A percentile compares a stretch with the other conserved stretches of the same genome.
phyloP scores from a whole-genome alignment of 2,329 filamentous ascomycete genomes.

The Fusarium pininemorale region DNA sequence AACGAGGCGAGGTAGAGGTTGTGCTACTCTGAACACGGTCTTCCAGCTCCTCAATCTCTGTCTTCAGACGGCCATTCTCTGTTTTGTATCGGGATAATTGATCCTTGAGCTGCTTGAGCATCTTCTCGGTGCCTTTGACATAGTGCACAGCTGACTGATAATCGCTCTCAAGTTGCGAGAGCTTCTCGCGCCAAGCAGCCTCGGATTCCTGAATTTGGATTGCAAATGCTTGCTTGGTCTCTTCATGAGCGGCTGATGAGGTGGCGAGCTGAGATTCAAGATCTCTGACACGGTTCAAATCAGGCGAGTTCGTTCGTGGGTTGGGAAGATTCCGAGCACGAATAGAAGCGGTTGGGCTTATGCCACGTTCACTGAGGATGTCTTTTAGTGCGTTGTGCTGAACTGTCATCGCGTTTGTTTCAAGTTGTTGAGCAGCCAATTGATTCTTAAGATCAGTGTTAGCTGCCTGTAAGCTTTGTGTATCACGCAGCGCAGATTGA shows the following conservation, averaged over 20 bases:
- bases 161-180: conserved; percentile 93
- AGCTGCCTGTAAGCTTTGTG: conserved; percentile 80
- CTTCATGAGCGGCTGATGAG: conserved; percentile 82
- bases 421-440: conserved; percentile 85
- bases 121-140: conserved; percentile 98
- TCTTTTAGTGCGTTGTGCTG: conserved; percentile 95
- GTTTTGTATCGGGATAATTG: conserved; percentile 93
- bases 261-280: conserved; percentile 87
- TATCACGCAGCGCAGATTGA: conserved; percentile 83
- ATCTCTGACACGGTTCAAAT: conserved; percentile 80
- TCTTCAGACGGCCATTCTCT: conserved; percentile 83
- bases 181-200: conserved; percentile 87
- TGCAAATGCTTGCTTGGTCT: conserved; percentile 81
- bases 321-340: conserved; percentile 79
- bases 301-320: conserved; percentile 77
- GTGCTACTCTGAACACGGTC: conserved; percentile 56
- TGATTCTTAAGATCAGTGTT: conserved; percentile 85
- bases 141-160: conserved; percentile 98
- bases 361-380: conserved; percentile 86
- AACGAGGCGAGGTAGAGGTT: conserved; percentile 64
- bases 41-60: conserved; percentile 77
- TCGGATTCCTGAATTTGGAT: conserved; percentile 87
- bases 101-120: conserved; percentile 98
- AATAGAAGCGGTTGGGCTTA: conserved; percentile 77
- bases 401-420: conserved; percentile 91